Base-by-base conservation (phyloP, 192 early-diverging fungal genomes). In the Backusella australiensis region DNA sequence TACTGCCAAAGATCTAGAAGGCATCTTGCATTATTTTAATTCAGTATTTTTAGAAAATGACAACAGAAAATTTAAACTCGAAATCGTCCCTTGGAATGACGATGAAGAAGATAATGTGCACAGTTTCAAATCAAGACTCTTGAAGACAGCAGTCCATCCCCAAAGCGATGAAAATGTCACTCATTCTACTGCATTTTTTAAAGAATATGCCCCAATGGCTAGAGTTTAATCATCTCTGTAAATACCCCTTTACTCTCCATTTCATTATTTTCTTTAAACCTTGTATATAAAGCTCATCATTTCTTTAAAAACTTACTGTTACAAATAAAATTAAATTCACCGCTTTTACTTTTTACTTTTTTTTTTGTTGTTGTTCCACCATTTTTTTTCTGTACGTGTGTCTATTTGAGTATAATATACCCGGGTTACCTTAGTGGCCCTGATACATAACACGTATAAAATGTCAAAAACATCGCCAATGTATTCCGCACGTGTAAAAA, bases 1-100 rank as follows among this genome's bases (percentile, higher is more conserved):
- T 39, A 79, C 78, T 14, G 21, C 72, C 14, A 41, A 53, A 41
- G 73, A 79, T 65, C 23, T 79, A 17, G 41, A 59, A 32, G 78
- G 52, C 19, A 66, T 79, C 0, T 19, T 79, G 15, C 35, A 68
- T 19, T 79, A 79, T 69, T 79, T 79, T 34, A 79, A 79, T 56
- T 59, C 72, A 21, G 78, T 49, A 17, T 79, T 79, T 63, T 56
- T 79, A 23, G 2, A 63, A 63, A 63, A 63, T 63, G 73, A 67
- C 14, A 34, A 56, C 26, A 41, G 67, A 42, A 23, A 52, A 15
- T 66, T 79, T 7, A 44, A 17, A 11, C 41, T 79, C 15, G 42
- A 79, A 34, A 56, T 79, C 39, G 26, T 67, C 11, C 78, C 78
- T 68, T 79, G 78, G 78, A 67, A 44, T 15, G 42, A 66, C n/a